Conservation (phyloP, 2,329 filamentous ascomycete species). For the Decorospora gaudefroyi region DNA sequence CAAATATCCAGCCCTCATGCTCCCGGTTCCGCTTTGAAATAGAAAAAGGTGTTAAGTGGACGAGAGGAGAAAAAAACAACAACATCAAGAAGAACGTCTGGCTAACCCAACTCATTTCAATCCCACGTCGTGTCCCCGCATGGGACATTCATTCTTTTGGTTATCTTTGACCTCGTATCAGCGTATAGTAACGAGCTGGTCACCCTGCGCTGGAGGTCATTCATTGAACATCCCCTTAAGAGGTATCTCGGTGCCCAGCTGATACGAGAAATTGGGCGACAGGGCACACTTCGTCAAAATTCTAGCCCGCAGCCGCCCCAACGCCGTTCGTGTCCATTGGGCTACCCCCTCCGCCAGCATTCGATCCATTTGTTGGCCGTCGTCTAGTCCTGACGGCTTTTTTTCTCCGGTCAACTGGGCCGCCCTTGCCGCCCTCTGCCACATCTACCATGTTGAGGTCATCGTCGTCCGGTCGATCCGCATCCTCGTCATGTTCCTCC, state of each 20-base stretch:
- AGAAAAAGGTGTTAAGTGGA: neutral
- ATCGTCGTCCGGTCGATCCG: conserved; percentile 44
- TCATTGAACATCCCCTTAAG: neutral
- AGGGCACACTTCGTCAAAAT: neutral
- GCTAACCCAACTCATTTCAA: neutral
- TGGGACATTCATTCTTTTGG: neutral
- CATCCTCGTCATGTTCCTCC: conserved; percentile 49
- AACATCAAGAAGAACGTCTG: neutral
- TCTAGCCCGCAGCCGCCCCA: conserved; percentile 34
- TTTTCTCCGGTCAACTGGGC: conserved; percentile 40
- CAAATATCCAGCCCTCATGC: neutral
- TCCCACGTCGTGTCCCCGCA: neutral
- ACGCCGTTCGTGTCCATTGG: conserved; percentile 51
- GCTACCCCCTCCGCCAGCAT: conserved; percentile 39
- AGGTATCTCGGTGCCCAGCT: neutral
- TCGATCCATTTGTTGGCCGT: conserved; percentile 41
- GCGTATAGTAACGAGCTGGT: no score
- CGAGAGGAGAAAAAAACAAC: neutral
- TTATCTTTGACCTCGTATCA: neutral
- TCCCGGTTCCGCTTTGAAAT: neutral
- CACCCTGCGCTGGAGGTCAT: no score
- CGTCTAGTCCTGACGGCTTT: conserved; percentile 46
- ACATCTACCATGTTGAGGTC: conserved; percentile 49
- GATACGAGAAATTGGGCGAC: neutral
- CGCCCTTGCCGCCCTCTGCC: conserved; percentile 37